phyloP scores from a whole-genome alignment of 2,329 filamentous ascomycete species.

The Anisogramma anomala region DNA sequence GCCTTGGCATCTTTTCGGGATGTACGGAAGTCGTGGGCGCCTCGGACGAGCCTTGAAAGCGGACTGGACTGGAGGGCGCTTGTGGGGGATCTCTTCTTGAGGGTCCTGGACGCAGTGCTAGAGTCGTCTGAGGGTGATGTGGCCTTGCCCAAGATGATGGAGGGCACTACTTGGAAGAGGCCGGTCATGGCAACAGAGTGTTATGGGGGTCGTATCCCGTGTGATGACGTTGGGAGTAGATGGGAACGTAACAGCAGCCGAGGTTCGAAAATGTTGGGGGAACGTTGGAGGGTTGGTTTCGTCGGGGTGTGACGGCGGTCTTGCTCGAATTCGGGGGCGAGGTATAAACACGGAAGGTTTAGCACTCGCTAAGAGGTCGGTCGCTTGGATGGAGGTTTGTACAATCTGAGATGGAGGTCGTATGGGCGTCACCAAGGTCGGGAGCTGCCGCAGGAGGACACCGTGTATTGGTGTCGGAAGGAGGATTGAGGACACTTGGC shows the following conservation, averaged over 20 bases:
- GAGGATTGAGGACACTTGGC: too few relatives aligned
- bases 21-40: constrained; percentile 30
- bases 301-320: too few relatives aligned
- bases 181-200: constrained; percentile 11
- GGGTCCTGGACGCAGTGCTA: not conserved
- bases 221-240: constrained; percentile 4
- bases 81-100: constrained; percentile 1
- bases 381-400: too few relatives aligned
- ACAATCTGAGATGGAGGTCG: too few relatives aligned
- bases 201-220: not conserved
- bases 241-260: too few relatives aligned
- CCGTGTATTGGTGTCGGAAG: too few relatives aligned
- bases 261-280: too few relatives aligned
- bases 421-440: too few relatives aligned
- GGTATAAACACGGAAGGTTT: too few relatives aligned
- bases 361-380: too few relatives aligned
- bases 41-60: constrained; percentile 18
- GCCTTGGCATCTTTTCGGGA: constrained; percentile 43
- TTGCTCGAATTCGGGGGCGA: too few relatives aligned
- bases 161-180: constrained; percentile 9
- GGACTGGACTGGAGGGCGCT: constrained; percentile 9
- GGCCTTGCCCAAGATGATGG: not conserved
- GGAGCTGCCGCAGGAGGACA: too few relatives aligned
- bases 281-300: not conserved
- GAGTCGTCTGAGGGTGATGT: not conserved